Conservation (phyloP, 2,329 filamentous ascomycete species). For the Fusarium mundagurra region DNA sequence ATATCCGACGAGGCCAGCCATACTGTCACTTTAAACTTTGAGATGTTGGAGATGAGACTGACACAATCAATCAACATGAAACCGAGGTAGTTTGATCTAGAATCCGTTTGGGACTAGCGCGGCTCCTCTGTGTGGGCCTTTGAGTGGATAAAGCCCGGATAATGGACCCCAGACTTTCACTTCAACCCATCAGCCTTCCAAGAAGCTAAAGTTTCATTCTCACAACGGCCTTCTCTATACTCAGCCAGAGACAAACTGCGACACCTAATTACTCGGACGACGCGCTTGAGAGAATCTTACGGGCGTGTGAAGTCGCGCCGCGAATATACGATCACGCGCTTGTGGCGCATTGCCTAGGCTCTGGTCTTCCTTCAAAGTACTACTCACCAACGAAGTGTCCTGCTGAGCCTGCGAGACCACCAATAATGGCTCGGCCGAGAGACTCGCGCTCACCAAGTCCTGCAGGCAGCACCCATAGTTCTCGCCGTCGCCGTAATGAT, state of each 20-base stretch:
- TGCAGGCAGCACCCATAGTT: constrained; percentile 84
- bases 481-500: constrained; percentile 73
- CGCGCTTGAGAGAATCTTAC: background rate
- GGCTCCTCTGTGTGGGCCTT: constrained; percentile 3
- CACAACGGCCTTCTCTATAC: constrained; percentile 16
- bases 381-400: constrained; percentile 53
- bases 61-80: background rate
- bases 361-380: constrained; percentile 47
- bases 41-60: constrained; percentile 1
- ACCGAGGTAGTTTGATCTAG: constrained; percentile 22
- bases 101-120: constrained; percentile 35
- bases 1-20: constrained; percentile 61
- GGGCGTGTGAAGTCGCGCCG: constrained; percentile 6
- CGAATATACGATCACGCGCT: constrained; percentile 24
- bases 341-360: constrained; percentile 35
- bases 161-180: constrained; percentile 18
- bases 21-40: constrained; percentile 14
- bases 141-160: constrained; percentile 18
- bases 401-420: constrained; percentile 54
- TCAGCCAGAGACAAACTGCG: background rate
- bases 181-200: constrained; percentile 9
- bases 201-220: constrained; percentile 22
- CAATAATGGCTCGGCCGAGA: constrained; percentile 70
- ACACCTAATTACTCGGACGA: background rate
- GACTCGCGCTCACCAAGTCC: constrained; percentile 89